Evolutionary conservation across 345 rosid species (phyloP).

Genomic region (Dovyalis caffra): DNA sequence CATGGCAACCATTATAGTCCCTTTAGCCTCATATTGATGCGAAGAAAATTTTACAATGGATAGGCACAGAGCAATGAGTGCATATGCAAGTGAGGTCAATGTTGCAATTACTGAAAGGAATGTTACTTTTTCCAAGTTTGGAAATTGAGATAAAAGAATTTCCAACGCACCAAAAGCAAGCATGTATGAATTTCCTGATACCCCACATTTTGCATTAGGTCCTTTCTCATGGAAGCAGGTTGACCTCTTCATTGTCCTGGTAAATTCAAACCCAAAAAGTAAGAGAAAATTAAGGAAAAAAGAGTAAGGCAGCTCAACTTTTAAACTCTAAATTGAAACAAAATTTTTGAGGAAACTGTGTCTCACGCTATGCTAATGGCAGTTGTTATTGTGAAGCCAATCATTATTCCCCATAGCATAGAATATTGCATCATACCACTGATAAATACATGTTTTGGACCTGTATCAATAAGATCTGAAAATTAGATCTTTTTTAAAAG

Average conservation of each 20-base stretch:
- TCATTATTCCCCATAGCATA: slow-evolving; percentile 37
- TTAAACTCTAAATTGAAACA: no score
- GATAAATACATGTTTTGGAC: slow-evolving; percentile 4
- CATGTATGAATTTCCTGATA: slow-evolving; percentile 20
- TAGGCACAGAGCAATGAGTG: slow-evolving; percentile 4
- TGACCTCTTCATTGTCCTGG: slow-evolving; percentile 25
- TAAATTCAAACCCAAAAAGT: background rate
- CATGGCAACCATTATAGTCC: background rate
- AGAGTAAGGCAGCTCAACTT: no score
- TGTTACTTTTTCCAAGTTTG: slow-evolving; percentile 28
- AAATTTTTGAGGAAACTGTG: background rate
- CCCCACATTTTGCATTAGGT: slow-evolving; percentile 13
- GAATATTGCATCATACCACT: slow-evolving; percentile 41
- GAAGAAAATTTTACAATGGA: slow-evolving; percentile 3
- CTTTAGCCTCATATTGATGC: background rate
- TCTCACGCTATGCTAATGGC: slow-evolving; percentile 44
- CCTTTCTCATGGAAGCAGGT: slow-evolving; percentile 20
- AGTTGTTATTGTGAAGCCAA: slow-evolving; percentile 47
- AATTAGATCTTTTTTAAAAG: no score
- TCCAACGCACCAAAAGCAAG: slow-evolving; percentile 23
- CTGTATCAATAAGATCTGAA: background rate
- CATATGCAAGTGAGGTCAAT: slow-evolving; percentile 20
- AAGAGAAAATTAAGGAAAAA: background rate
- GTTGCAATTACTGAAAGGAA: slow-evolving; percentile 14
- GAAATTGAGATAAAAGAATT: slow-evolving; percentile 45